Evolutionary conservation across 1,284 basidiomycete species (phyloP).

Genomic region (Cutaneotrichosporon sp.): DNA sequence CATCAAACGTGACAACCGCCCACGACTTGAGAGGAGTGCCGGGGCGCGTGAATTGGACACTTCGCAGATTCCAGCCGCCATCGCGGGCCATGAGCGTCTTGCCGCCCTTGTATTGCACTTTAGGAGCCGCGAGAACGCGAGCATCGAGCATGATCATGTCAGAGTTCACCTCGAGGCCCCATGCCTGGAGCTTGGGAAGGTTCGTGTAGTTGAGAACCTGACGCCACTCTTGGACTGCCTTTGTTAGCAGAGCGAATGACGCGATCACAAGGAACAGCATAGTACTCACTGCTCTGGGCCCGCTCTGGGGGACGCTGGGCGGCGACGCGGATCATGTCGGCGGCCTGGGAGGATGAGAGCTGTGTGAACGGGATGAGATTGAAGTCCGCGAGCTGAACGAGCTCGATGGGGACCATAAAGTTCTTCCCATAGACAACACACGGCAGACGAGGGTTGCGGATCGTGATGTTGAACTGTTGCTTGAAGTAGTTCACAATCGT

Average conservation of each 20-base stretch:
- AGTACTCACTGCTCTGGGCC: slow-evolving; percentile 29
- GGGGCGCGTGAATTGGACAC: slow-evolving; percentile 37
- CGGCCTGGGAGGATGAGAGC: slow-evolving; percentile 39
- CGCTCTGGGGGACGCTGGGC: slow-evolving; percentile 45
- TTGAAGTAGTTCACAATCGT: slow-evolving; percentile 45
- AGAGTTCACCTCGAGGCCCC: slow-evolving; percentile 47
- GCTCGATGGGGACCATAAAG: slow-evolving; percentile 47
- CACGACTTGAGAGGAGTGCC: slow-evolving; percentile 45
- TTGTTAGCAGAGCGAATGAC: slow-evolving; percentile 3
- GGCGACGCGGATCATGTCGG: slow-evolving; percentile 49
- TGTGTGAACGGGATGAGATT: slow-evolving; percentile 34
- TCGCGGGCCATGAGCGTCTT: slow-evolving; percentile 25
- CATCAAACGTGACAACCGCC: slow-evolving; percentile 42
- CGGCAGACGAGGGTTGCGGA: slow-evolving; percentile 42
- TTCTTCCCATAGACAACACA: slow-evolving; percentile 43
- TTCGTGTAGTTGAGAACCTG: slow-evolving; percentile 34
- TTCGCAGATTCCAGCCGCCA: slow-evolving; percentile 25
- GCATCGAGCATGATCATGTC: slow-evolving; percentile 41
- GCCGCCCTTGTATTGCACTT: slow-evolving; percentile 33
- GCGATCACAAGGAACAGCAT: not conserved
- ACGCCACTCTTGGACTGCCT: slow-evolving; percentile 40
- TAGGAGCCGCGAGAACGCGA: slow-evolving; percentile 43
- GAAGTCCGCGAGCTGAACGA: slow-evolving; percentile 40
- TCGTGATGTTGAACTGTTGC: slow-evolving; percentile 37
- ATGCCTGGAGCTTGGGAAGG: slow-evolving; percentile 41